These are phyloP conservation scores for Carallia pectinifolia DNA, from an alignment of 345 rosid species.

Conservation along the genomic window DNA sequence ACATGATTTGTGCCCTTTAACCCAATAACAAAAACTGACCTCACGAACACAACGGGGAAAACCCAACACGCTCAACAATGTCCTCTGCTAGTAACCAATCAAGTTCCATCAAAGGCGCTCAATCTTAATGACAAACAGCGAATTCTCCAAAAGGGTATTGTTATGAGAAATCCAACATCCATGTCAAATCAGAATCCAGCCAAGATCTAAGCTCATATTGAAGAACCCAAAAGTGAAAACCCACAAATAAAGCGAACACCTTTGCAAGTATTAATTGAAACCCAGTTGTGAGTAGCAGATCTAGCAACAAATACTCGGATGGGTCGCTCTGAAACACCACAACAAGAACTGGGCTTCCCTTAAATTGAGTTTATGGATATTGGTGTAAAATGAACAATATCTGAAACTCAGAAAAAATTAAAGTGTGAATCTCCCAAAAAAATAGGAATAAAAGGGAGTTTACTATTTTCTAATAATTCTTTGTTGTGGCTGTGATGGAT, in stretches of 20 bases:
- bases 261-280: too few relatives aligned
- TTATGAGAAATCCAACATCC: constrained; percentile 22
- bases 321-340: not conserved
- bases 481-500: too few relatives aligned
- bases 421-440: not conserved
- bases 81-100: constrained; percentile 9
- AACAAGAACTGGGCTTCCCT: constrained; percentile 4
- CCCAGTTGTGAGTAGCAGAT: not conserved
- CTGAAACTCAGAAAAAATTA: not conserved
- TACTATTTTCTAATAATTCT: too few relatives aligned
- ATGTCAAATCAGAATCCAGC: constrained; percentile 17
- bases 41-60: too few relatives aligned
- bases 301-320: not conserved
- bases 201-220: constrained; percentile 28
- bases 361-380: not conserved
- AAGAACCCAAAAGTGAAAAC: constrained; percentile 8
- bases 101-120: constrained; percentile 33
- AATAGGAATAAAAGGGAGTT: too few relatives aligned
- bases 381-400: too few relatives aligned
- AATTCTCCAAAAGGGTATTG: constrained; percentile 25
- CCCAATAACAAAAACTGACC: not conserved
- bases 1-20: constrained; percentile 39
- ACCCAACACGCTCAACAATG: not conserved
- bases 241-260: too few relatives aligned
- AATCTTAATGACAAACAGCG: constrained; percentile 13